These are phyloP conservation scores for Sporothrix pallida DNA, from an alignment of 2,329 filamentous ascomycete genomes.

Conservation along the genomic window DNA sequence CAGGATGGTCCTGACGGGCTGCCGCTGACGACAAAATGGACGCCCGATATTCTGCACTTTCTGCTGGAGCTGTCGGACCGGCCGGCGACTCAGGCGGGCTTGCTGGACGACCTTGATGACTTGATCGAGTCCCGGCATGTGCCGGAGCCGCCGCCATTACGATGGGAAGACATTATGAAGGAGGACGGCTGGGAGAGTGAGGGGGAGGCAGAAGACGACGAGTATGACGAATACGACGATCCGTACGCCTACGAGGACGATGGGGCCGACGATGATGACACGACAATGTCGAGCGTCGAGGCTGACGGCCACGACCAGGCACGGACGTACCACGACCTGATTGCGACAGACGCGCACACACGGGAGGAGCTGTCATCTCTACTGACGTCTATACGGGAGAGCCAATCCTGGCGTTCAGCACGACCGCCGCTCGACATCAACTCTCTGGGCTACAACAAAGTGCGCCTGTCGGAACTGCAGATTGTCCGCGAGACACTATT, in stretches of 20 bases:
- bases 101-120: conserved; percentile 64
- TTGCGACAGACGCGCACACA: conserved; percentile 36
- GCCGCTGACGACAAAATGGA: conserved; percentile 61
- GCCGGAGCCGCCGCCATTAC: conserved; percentile 57
- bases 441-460: conserved; percentile 13
- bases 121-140: conserved; percentile 55
- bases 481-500: conserved; percentile 78
- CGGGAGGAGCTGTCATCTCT: conserved; percentile 44
- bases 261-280: conserved; percentile 68
- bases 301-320: conserved; percentile 34
- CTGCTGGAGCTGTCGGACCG: conserved; percentile 81
- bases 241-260: conserved; percentile 59
- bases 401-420: conserved; percentile 54
- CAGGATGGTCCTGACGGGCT: not conserved
- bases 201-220: conserved; percentile 60
- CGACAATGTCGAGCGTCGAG: conserved; percentile 48
- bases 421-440: not conserved
- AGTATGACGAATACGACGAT: conserved; percentile 62
- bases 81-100: conserved; percentile 71
- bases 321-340: conserved; percentile 41
- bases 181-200: conserved; percentile 76
- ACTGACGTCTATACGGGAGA: conserved; percentile 49
- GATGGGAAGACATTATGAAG: conserved; percentile 78
- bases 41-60: conserved; percentile 79
- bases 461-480: conserved; percentile 71